These are phyloP conservation scores for Gryganskiella cystojenkinii DNA, from an alignment of 192 early-diverging fungal genomes.

Conservation along the genomic window DNA sequence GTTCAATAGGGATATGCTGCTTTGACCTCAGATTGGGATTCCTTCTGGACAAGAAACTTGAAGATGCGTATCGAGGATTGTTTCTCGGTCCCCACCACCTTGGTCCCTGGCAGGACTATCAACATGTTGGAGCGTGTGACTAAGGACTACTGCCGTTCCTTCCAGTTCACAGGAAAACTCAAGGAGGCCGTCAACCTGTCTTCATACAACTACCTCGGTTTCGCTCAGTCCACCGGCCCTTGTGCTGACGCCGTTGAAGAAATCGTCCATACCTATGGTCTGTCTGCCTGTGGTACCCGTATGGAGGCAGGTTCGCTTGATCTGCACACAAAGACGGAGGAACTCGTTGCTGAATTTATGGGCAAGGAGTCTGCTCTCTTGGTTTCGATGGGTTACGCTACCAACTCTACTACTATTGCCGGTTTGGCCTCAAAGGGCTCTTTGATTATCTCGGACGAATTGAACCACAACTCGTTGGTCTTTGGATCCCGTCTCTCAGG, in stretches of 20 bases:
- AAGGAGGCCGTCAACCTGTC: slow-evolving; percentile 91
- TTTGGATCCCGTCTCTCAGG: slow-evolving; percentile 94
- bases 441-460: slow-evolving; percentile 94
- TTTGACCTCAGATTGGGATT: slow-evolving; percentile 95
- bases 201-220: slow-evolving; percentile 98
- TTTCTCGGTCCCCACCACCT: slow-evolving; percentile 95
- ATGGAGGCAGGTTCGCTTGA: slow-evolving; percentile 74
- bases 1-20: slow-evolving; percentile 85
- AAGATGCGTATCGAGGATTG: slow-evolving; percentile 86
- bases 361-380: slow-evolving; percentile 89
- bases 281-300: slow-evolving; percentile 73
- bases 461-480: slow-evolving; percentile 95
- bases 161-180: slow-evolving; percentile 83
- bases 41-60: slow-evolving; percentile 92
- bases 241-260: slow-evolving; percentile 95
- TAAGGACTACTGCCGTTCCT: slow-evolving; percentile 85
- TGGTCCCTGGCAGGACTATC: slow-evolving; percentile 90
- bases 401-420: slow-evolving; percentile 95
- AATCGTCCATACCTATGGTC: slow-evolving; percentile 76
- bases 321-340: slow-evolving; percentile 84
- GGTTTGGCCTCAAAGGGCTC: slow-evolving; percentile 86
- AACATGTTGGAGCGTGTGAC: slow-evolving; percentile 89
- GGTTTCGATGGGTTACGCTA: slow-evolving; percentile 97
- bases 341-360: slow-evolving; percentile 89
- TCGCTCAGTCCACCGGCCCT: slow-evolving; percentile 91